Percentiles rank a stretch among this genome's conserved stretches.
Evolutionary conservation across 768 basidiomycete genomes (phyloP).

Genomic region (Pleurotus eryngii): DNA sequence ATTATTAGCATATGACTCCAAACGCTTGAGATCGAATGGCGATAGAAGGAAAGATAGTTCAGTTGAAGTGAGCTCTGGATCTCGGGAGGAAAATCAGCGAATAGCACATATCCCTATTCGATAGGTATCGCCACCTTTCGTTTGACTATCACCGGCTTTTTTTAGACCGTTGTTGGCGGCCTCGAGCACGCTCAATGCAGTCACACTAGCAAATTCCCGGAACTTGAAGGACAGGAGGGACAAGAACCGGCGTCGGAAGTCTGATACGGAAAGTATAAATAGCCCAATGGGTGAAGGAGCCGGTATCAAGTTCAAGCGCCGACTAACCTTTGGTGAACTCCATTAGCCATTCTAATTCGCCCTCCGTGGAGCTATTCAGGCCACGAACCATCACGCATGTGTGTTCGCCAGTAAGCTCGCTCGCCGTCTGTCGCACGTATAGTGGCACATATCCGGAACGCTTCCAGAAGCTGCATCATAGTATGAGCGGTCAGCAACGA

Average conservation of each 20-base stretch:
- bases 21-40: slow-evolving; percentile 93
- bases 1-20: slow-evolving; percentile 94
- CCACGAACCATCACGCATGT: slow-evolving; percentile 94
- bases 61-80: slow-evolving; percentile 29
- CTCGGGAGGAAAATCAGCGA: too few species aligned
- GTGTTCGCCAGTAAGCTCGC: slow-evolving; percentile 95
- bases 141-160: slow-evolving; percentile 34
- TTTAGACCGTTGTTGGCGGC: slow-evolving; percentile 69
- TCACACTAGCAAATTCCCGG: slow-evolving; percentile 87
- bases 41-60: slow-evolving; percentile 63
- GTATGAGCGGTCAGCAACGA: background rate
- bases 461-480: slow-evolving; percentile 82
- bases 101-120: too few species aligned
- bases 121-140: slow-evolving; percentile 28
- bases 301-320: background rate
- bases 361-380: slow-evolving; percentile 61
- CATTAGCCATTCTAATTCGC: slow-evolving; percentile 75
- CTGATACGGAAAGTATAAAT: slow-evolving; percentile 35
- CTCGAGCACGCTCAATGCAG: slow-evolving; percentile 84
- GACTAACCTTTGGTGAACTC: slow-evolving; percentile 84
- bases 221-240: slow-evolving; percentile 90
- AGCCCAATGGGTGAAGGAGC: background rate
- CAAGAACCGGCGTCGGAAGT: slow-evolving; percentile 90
- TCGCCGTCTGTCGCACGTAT: slow-evolving; percentile 90
- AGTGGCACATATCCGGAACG: slow-evolving; percentile 87